Conservation (phyloP, 2,329 filamentous ascomycete genomes). For the Aureobasidium leucospermi region DNA sequence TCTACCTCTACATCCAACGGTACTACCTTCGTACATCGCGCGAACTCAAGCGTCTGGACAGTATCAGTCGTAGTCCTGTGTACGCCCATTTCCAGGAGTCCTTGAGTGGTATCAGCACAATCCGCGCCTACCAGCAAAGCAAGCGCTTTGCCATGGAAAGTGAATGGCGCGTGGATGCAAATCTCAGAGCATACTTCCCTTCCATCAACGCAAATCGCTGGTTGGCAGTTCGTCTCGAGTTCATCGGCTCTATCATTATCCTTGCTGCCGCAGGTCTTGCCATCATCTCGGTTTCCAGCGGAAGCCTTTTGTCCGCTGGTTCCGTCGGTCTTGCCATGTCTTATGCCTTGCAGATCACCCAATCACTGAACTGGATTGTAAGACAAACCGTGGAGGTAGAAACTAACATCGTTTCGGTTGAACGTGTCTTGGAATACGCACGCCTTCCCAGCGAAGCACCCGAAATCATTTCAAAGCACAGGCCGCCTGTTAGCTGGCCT, state of each 20-base stretch:
- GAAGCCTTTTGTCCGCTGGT: constrained; percentile 59
- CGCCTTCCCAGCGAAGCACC: constrained; percentile 85
- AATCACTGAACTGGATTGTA: constrained; percentile 98
- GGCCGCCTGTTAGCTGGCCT: constrained; percentile 87
- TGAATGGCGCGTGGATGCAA: constrained; percentile 94
- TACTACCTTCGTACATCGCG: constrained; percentile 96
- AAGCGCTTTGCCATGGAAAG: constrained; percentile 85
- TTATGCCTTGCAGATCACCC: constrained; percentile 93
- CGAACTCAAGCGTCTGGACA: constrained; percentile 92
- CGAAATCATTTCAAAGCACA: constrained; percentile 81
- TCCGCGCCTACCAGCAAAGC: constrained; percentile 88
- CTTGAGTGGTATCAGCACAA: constrained; percentile 86
- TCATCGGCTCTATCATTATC: constrained; percentile 92
- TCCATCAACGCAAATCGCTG: constrained; percentile 86
- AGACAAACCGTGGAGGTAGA: constrained; percentile 98
- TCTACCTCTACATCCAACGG: constrained; percentile 90
- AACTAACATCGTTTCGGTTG: constrained; percentile 98
- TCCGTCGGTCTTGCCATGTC: constrained; percentile 92
- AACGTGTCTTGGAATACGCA: constrained; percentile 94
- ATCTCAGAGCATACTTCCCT: constrained; percentile 88
- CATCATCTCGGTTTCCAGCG: constrained; percentile 68
- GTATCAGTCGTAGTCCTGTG: constrained; percentile 89
- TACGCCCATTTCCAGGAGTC: constrained; percentile 99
- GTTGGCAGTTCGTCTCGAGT: constrained; percentile 90
- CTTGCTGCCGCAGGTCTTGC: constrained; percentile 75